Evolutionary conservation across 2,329 filamentous ascomycete genomes (phyloP), one percentile per base, ranked within the genome.

Genomic region (Orbilia ellipsospora): DNA sequence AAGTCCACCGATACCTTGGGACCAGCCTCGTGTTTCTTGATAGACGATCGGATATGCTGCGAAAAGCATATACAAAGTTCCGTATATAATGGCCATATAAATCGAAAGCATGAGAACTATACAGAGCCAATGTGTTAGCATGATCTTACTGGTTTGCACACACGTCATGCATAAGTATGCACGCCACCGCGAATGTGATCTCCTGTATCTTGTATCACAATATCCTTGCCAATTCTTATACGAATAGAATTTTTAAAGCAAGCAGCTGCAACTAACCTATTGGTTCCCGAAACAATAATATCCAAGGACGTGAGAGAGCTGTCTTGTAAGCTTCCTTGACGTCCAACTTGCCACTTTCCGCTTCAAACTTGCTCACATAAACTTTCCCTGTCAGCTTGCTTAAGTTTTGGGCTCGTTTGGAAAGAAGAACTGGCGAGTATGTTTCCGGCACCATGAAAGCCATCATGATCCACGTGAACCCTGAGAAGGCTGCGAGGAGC

Each of bases 251-350:
- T 4, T 12, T 26, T 31, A 55, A 55, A n/a, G 8, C 12, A 48
- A 23, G n/a, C 2, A 20, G 13, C 1, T 45, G 16, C 26, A 15
- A 65, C 68, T 36, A 2, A 60, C 69, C 69, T 77, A 91, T 92
- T 1, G 90, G 90, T 80, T 92, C 90, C 67, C 83, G 83, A 83
- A 92, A 90, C 6, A 92, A 85, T 62, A 92, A 85, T 54, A 90
- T 83, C 88, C 90, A 90, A 0, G 90, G 90, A 2, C 90, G 85
- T 59, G 86, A 84, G n/a, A 91, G 83, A 2, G 87, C 85, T 1
- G 85, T 84, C 65, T 84, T 84, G 80, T 90, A 86, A 45, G 87
- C 85, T 64, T 85, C 80, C 6, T 79, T 80, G n/a, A 87, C 78
- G 2, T 82, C 82, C 26, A 83, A 80, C 45, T 81, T 83, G 28